Evolutionary conservation across 495 filamentous ascomycete species (phyloP), one percentile per base, ranked within the genome.

Genomic region (Talaromyces borbonicus): DNA sequence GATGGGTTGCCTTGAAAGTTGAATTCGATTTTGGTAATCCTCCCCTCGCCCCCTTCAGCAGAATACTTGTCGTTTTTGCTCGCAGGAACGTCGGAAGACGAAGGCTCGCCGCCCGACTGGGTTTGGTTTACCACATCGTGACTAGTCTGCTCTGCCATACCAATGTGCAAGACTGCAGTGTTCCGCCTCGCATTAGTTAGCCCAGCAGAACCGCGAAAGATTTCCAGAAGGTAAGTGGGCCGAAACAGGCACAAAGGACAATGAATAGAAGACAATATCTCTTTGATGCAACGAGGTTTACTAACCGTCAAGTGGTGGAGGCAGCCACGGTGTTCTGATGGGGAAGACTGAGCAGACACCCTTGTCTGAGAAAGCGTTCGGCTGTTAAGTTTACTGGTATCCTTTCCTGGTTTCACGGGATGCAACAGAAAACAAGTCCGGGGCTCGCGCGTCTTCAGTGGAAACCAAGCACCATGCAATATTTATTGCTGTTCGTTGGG

Each of bases 121-220:
- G 73, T 74, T 77, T 80, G 69, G 72, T 81, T 75, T 83, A 84
- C 80, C 81, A 84, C 81, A 85, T 85, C 75, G 70, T 80, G 78
- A 72, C 63, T 68, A 62, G 62, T 76, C 75, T 79, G 77, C 79
- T 84, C 80, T 84, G 81, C 81, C 81, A 85, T 85, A 83, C 83
- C 81, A 84, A 81, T 72, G 62, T 71, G 68, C 63, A 75, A 66
- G 61, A 31, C 43, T 46, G n/a, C n/a, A 36, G 9, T 24, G 14
- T 24, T 40, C 26, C 12, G 14, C 20, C 2, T 35, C 3, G 36
- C 26, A 35, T 9, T 20, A 20, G 29, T 33, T 15, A 33, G 19
- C 26, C n/a, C n/a, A 29, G 15, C 22, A 33, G 18, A n/a, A 1
- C 20, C 24, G 20, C 20, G 22, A 22, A 43, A 8, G 18, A 25